Evolutionary conservation across 805 yeast species (phyloP), one percentile per base, ranked within the genome.

Genomic region (Candida michaelii): DNA sequence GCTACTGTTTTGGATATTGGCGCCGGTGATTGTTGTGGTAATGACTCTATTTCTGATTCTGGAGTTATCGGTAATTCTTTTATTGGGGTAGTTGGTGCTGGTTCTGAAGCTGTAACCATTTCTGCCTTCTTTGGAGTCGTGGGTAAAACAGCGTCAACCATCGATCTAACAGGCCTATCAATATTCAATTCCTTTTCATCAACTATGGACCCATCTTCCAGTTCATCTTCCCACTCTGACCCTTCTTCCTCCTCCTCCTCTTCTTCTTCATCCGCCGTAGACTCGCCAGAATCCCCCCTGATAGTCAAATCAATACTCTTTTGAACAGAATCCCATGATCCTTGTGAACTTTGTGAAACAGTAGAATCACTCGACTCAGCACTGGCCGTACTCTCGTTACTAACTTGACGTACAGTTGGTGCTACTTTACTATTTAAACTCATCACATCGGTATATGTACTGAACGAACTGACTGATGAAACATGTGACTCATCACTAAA

Each of bases 401-500:
- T 48, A 5, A 36, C 36, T 24, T 39, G 42, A 21, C 18, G 30
- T 6, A 32, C 16, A 13, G 18, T 15, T n/a, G 25, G 36, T n/a
- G 25, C 33, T 10, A 30, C 5, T 16, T 27, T 44, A 16, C 41
- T 43, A 14, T 43, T 33, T 8, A 53, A 49, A 34, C 54, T 57
- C 46, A 59, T 45, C 16, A 59, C 48, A 32, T 65, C 71, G 1
- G 66, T 68, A 13, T 61, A 50, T 1, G 71, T 59, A 44, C 68
- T 63, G 43, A 65, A 62, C 0, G 68, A 59, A 44, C 70, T 63
- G 10, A 66, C 62, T 0, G 72, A 63, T 4, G 71, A 65, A 1
- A 63, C 69, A 14, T 53, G 57, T 1, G 72, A 65, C 39, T 68
- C 71, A 25, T 68, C 72, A 33, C 72, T 66, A 43, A 65, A 63